These are phyloP conservation scores for Fusarium xylarioides DNA, from an alignment of 2,329 filamentous ascomycete genomes.

Conservation along the genomic window DNA sequence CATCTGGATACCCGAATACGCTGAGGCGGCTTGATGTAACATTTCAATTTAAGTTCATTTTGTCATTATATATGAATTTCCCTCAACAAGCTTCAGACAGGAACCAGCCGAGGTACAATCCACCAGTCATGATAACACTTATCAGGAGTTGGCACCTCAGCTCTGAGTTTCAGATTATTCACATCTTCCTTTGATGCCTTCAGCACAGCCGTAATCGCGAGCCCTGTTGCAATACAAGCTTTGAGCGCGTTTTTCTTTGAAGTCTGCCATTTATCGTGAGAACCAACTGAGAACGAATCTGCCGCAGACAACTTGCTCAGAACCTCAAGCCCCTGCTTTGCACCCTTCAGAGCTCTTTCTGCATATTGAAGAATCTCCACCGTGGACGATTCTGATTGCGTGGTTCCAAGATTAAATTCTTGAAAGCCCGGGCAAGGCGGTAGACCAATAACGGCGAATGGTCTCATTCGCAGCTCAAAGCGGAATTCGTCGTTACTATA, in stretches of 20 bases:
- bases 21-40: conserved; percentile 27
- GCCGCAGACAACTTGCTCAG: conserved; percentile 60
- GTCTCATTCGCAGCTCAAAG: conserved; percentile 88
- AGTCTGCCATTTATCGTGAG: conserved; percentile 69
- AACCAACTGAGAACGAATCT: conserved; percentile 65
- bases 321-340: conserved; percentile 65
- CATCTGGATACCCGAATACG: conserved; percentile 43
- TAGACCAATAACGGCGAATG: conserved; percentile 74
- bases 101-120: conserved; percentile 64
- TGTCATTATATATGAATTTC: not conserved
- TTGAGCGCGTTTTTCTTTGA: conserved; percentile 69
- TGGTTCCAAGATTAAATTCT: conserved; percentile 61
- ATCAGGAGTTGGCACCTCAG: conserved; percentile 61
- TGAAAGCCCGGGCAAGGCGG: conserved; percentile 73
- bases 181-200: conserved; percentile 59
- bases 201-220: conserved; percentile 69
- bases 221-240: conserved; percentile 75
- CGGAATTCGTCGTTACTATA: conserved; percentile 75
- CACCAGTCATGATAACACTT: conserved; percentile 72
- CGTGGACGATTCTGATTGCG: conserved; percentile 51
- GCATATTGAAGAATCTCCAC: conserved; percentile 56
- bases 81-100: conserved; percentile 7
- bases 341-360: conserved; percentile 56
- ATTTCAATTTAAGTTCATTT: conserved; percentile 23
- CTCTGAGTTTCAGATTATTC: conserved; percentile 53